Evolutionary conservation across 2,329 filamentous ascomycete genomes (phyloP).

Genomic region (Sphaerulina vaccinii): DNA sequence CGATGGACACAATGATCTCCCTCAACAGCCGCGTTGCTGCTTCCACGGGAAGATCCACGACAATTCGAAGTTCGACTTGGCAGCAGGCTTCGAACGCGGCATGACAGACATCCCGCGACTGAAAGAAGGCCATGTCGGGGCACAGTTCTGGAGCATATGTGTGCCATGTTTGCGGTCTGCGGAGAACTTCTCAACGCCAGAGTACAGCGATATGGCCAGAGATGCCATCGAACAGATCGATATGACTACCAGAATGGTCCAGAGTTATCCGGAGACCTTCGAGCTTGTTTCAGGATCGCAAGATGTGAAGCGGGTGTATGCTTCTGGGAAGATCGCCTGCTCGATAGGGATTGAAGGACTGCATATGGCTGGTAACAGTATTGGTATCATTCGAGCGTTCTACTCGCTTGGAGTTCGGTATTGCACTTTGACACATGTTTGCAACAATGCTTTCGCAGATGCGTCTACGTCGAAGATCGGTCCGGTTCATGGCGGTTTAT

Average conservation of each 20-base stretch:
- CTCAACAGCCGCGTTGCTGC: slow-evolving; percentile 13
- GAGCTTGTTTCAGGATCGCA: slow-evolving; percentile 23
- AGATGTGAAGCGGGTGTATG: background rate
- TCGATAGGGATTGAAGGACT: slow-evolving; percentile 42
- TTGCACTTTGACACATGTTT: background rate
- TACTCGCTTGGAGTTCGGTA: slow-evolving; percentile 42
- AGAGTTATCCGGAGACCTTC: slow-evolving; percentile 34
- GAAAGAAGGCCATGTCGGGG: slow-evolving; percentile 30
- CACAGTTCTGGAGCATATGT: slow-evolving; percentile 30
- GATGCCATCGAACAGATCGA: slow-evolving; percentile 31
- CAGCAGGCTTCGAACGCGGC: slow-evolving; percentile 36
- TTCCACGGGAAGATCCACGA: slow-evolving; percentile 38
- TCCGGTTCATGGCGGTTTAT: background rate
- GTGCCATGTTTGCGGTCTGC: slow-evolving; percentile 28
- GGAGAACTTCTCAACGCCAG: slow-evolving; percentile 28
- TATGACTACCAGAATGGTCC: slow-evolving; percentile 32
- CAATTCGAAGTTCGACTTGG: slow-evolving; percentile 38
- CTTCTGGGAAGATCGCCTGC: slow-evolving; percentile 33
- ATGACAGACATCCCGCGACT: slow-evolving; percentile 29
- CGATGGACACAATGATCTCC: slow-evolving; percentile 7
- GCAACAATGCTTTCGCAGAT: background rate
- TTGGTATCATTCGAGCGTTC: slow-evolving; percentile 39
- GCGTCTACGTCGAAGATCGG: background rate
- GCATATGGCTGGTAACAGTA: slow-evolving; percentile 34
- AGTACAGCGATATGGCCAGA: slow-evolving; percentile 29